Evolutionary conservation across 768 basidiomycete species (phyloP).

Genomic region (Trametes villosa): DNA sequence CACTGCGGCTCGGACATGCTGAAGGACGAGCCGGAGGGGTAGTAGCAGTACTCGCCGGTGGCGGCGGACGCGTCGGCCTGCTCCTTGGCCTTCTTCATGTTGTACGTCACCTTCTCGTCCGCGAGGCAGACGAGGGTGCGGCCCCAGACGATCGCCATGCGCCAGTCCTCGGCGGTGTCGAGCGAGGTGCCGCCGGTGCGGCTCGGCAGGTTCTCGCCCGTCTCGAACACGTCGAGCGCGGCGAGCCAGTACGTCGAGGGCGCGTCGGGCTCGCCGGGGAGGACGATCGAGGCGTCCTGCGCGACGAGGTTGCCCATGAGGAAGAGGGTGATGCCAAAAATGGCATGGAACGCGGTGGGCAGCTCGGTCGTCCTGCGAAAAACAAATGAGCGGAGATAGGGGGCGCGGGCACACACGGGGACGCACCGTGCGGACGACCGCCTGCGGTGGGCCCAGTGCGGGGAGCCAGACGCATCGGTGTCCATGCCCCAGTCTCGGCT

Average conservation of each 20-base stretch:
- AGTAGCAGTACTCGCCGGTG: constrained; percentile 16
- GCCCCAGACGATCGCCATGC: constrained; percentile 69
- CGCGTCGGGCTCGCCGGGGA: constrained; percentile 56
- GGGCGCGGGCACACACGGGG: neutral
- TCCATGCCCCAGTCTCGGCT: constrained; percentile 29
- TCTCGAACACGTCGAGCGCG: constrained; percentile 74
- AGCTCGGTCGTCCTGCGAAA: constrained; percentile 43
- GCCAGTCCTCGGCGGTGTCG: constrained; percentile 59
- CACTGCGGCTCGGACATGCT: constrained; percentile 46
- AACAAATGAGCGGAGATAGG: constrained; percentile 4
- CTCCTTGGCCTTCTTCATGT: constrained; percentile 18
- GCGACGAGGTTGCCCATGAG: constrained; percentile 65
- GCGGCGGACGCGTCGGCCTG: constrained; percentile 13
- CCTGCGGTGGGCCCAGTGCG: neutral
- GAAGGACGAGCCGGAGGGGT: constrained; percentile 24
- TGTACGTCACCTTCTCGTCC: constrained; percentile 44
- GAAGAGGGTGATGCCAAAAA: constrained; percentile 67
- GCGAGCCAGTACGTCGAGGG: constrained; percentile 65
- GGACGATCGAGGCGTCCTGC: constrained; percentile 52
- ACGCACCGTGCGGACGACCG: neutral
- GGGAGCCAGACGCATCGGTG: constrained; percentile 3
- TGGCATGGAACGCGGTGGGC: constrained; percentile 67
- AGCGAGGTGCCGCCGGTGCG: constrained; percentile 31
- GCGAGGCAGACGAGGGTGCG: constrained; percentile 65
- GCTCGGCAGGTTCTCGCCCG: constrained; percentile 63